Conservation (phyloP, 2,329 filamentous ascomycete species). For the Diplodia intermedia region DNA sequence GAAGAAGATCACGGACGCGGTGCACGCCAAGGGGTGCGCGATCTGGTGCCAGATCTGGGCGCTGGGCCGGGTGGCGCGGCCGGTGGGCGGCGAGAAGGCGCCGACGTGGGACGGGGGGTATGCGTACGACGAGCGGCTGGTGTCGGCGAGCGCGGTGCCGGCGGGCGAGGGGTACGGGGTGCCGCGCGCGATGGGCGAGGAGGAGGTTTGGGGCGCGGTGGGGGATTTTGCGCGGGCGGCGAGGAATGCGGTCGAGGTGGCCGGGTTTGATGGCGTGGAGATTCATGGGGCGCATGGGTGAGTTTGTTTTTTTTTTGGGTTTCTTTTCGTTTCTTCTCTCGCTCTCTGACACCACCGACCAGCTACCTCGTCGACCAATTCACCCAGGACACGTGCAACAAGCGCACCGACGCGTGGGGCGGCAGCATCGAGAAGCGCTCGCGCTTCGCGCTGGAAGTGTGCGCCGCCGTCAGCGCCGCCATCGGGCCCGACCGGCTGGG, state of each 20-base stretch:
- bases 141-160: slow-evolving; percentile 43
- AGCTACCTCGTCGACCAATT: slow-evolving; percentile 74
- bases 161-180: not conserved
- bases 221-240: slow-evolving; percentile 53
- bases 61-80: slow-evolving; percentile 62
- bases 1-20: slow-evolving; percentile 65
- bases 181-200: slow-evolving; percentile 48
- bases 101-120: slow-evolving; percentile 39
- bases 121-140: slow-evolving; percentile 38
- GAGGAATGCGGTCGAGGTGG: slow-evolving; percentile 52
- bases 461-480: slow-evolving; percentile 57
- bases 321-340: too few relatives aligned
- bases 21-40: slow-evolving; percentile 67
- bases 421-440: slow-evolving; percentile 60
- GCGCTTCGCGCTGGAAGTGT: slow-evolving; percentile 61
- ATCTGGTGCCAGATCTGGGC: slow-evolving; percentile 70
- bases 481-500: slow-evolving; percentile 62
- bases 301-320: not conserved
- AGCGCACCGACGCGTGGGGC: slow-evolving; percentile 59
- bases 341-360: too few relatives aligned
- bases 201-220: slow-evolving; percentile 50
- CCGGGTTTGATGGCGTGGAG: slow-evolving; percentile 68
- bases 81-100: slow-evolving; percentile 41
- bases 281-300: slow-evolving; percentile 64
- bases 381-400: slow-evolving; percentile 64